Evolutionary conservation across 768 basidiomycete genomes (phyloP), one percentile per base, ranked within the genome.

Genomic region (Termitomyces sp.): DNA sequence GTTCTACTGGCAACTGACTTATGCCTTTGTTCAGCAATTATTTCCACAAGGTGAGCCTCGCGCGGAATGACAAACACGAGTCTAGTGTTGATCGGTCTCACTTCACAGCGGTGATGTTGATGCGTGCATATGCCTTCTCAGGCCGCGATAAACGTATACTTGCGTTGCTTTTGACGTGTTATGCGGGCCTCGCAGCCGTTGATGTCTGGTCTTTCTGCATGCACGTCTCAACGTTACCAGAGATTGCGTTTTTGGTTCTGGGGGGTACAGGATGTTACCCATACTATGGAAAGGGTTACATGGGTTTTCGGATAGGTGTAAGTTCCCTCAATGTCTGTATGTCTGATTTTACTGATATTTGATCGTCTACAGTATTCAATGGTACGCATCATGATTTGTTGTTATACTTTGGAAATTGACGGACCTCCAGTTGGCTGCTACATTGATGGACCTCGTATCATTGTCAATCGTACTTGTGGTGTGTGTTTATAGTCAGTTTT

Each of bases 71-170:
- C 15, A 24, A 47, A 12, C 10, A 38, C 10, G 17, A 46, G 22
- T 44, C 35, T 32, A 46, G 17, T 32, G 35, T 5, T 34, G 19
- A 50, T 53, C 52, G 30, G 11, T 14, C 19, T 40, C n/a, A 9
- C 14, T 26, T 17, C 7, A 3, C 51, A 76, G 76, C 64, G 45
- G 74, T 77, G 26, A 75, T 77, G 69, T 30, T 76, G 51, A 74
- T 76, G 69, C 69, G 76, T 32, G 72, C 75, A 17, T 74, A 74
- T 50, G 76, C 73, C 8, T 77, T 77, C 54, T 61, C 73, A 5
- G 74, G 74, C 5, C 68, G 73, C 43, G 69, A 64, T 47, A 58
- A 54, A 41, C 58, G 53, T 9, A 55, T 74, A 28, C 65, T 76
- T 5, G 46, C 52, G 9, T 35, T 72, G 21, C 57, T 77, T 42